Percentiles rank a stretch among this genome's conserved stretches.
Evolutionary conservation across 208 protist genomes (phyloP).

Genomic region (Porcisia hertigi): DNA sequence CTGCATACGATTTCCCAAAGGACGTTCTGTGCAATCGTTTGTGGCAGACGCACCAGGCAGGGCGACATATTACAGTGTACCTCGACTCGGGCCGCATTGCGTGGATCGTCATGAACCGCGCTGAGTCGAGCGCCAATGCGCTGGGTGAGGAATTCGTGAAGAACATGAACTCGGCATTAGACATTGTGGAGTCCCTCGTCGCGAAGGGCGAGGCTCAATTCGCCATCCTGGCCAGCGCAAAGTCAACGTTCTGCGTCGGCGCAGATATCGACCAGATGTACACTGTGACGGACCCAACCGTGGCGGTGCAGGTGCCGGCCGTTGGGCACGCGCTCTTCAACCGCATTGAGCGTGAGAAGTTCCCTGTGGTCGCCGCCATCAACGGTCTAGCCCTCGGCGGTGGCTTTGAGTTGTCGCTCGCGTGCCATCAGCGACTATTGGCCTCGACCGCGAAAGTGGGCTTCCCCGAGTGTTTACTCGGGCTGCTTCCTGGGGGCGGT

Average conservation of each 20-base stretch:
- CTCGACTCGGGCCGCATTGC: slow-evolving; percentile 66
- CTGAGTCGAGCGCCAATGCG: slow-evolving; percentile 73
- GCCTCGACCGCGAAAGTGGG: slow-evolving; percentile 61
- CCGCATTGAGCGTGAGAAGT: slow-evolving; percentile 54
- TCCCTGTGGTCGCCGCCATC: slow-evolving; percentile 93
- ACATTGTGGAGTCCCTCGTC: slow-evolving; percentile 68
- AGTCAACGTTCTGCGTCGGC: slow-evolving; percentile 83
- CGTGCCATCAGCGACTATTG: slow-evolving; percentile 91
- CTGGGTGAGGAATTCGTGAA: slow-evolving; percentile 67
- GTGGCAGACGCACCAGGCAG: slow-evolving; percentile 52
- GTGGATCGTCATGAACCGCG: slow-evolving; percentile 87
- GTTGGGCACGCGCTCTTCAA: slow-evolving; percentile 69
- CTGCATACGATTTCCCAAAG: slow-evolving; percentile 53
- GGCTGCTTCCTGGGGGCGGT: slow-evolving; percentile 93
- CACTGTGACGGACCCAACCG: slow-evolving; percentile 54
- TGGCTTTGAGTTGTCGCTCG: slow-evolving; percentile 94
- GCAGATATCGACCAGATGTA: slow-evolving; percentile 85
- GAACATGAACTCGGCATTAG: slow-evolving; percentile 52
- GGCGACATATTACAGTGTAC: slow-evolving; percentile 75
- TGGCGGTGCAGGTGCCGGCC: slow-evolving; percentile 39
- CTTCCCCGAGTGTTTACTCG: slow-evolving; percentile 92
- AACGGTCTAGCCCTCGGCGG: slow-evolving; percentile 94
- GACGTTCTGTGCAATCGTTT: slow-evolving; percentile 47
- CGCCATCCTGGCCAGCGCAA: slow-evolving; percentile 69
- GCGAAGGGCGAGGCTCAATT: slow-evolving; percentile 53